These are phyloP conservation scores for Erysimum cheiri DNA, from an alignment of 441 rosid genomes.

Conservation along the genomic window DNA sequence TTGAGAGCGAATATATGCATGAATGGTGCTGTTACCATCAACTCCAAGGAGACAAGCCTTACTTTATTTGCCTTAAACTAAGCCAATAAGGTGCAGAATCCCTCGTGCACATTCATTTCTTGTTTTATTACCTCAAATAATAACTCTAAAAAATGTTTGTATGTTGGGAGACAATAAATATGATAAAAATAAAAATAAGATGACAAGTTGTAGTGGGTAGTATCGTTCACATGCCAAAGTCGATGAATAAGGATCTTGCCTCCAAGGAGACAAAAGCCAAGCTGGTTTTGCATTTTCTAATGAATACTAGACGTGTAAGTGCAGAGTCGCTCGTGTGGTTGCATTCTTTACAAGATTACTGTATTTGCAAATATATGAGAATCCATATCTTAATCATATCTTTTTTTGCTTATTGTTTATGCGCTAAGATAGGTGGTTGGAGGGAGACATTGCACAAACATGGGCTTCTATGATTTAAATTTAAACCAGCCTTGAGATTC, in stretches of 20 bases:
- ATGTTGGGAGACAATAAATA: background rate
- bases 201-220: conserved; percentile 35
- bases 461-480: background rate
- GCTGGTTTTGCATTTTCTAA: conserved; percentile 16
- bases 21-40: conserved; percentile 28
- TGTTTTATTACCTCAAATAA: background rate
- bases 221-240: conserved; percentile 47
- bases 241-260: conserved; percentile 32
- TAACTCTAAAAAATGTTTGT: background rate
- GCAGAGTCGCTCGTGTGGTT: conserved; percentile 32
- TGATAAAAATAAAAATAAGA: background rate
- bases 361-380: background rate
- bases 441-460: conserved; percentile 38
- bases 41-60: conserved; percentile 29
- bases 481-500: conserved; percentile 26
- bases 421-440: conserved; percentile 21
- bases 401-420: conserved; percentile 8
- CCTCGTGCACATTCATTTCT: conserved; percentile 15
- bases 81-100: conserved; percentile 21
- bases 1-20: conserved; percentile 30
- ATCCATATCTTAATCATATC: conserved; percentile 9
- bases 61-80: conserved; percentile 21
- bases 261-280: conserved; percentile 11
- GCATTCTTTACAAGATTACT: conserved; percentile 1
- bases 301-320: conserved; percentile 8